Conservation (phyloP, 805 yeast genomes). For the Danielia oregonensis region DNA sequence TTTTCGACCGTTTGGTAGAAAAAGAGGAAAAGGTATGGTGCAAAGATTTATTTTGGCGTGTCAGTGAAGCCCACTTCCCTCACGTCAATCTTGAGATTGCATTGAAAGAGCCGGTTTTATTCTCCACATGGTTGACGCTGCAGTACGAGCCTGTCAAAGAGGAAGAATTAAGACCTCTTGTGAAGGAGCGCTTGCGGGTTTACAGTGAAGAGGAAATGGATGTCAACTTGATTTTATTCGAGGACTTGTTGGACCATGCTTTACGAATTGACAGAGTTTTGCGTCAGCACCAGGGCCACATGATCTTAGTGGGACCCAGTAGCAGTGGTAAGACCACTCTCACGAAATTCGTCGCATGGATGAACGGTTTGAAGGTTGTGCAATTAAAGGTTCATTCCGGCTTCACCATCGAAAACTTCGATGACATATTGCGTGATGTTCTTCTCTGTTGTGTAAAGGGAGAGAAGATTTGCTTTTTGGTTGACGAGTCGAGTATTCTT, state of each 20-base stretch:
- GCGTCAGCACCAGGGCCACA: slow-evolving; percentile 84
- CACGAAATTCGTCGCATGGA: slow-evolving; percentile 85
- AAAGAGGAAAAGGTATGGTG: slow-evolving; percentile 50
- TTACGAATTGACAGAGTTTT: slow-evolving; percentile 78
- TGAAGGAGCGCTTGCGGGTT: slow-evolving; percentile 58
- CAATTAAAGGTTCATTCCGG: slow-evolving; percentile 55
- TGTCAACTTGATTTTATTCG: slow-evolving; percentile 56
- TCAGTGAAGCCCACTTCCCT: slow-evolving; percentile 44
- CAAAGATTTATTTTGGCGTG: slow-evolving; percentile 25
- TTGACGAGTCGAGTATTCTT: slow-evolving; percentile 76
- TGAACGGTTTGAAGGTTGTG: slow-evolving; percentile 65
- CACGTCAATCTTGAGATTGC: slow-evolving; percentile 32
- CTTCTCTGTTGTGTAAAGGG: slow-evolving; percentile 47
- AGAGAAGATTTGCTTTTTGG: slow-evolving; percentile 62
- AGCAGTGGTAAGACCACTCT: slow-evolving; percentile 79
- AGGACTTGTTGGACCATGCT: slow-evolving; percentile 69
- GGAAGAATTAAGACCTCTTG: slow-evolving; percentile 47
- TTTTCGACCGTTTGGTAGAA: slow-evolving; percentile 64
- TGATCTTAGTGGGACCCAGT: slow-evolving; percentile 78
- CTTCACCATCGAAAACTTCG: slow-evolving; percentile 64
- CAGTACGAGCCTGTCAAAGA: slow-evolving; percentile 55
- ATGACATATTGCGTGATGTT: slow-evolving; percentile 52
- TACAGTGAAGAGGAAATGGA: slow-evolving; percentile 80
- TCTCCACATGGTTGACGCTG: slow-evolving; percentile 70
- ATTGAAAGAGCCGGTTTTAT: slow-evolving; percentile 53